phyloP scores from a whole-genome alignment of 768 basidiomycete genomes.

The Kwoniella shandongensis region DNA sequence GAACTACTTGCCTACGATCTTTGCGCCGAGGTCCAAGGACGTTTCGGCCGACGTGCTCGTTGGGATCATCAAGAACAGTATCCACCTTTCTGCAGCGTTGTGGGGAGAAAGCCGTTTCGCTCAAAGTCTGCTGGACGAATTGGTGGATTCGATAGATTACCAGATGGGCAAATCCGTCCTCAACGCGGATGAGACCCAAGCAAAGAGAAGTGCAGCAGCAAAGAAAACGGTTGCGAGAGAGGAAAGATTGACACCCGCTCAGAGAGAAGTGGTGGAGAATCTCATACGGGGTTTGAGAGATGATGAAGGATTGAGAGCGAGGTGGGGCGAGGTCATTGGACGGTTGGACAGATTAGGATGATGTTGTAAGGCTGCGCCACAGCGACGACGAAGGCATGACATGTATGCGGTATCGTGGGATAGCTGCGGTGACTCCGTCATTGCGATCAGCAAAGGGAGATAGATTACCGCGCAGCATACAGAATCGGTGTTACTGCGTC shows the following conservation, averaged over 20 bases:
- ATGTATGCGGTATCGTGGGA: too few species aligned
- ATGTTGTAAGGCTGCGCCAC: neutral
- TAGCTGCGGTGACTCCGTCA: too few species aligned
- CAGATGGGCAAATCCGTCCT: conserved; percentile 5
- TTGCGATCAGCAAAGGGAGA: too few species aligned
- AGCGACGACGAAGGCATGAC: too few species aligned
- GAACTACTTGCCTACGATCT: neutral
- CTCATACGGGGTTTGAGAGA: conserved; percentile 11
- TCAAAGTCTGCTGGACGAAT: neutral
- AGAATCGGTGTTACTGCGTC: too few species aligned
- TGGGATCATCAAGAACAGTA: neutral
- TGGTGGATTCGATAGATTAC: conserved; percentile 14
- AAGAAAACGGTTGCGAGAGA: neutral
- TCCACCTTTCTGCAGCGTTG: neutral
- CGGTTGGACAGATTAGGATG: neutral
- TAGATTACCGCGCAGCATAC: too few species aligned
- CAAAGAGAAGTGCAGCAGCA: neutral
- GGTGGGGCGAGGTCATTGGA: conserved; percentile 3
- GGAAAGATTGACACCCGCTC: neutral
- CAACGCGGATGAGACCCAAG: neutral
- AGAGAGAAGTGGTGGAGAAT: conserved; percentile 18
- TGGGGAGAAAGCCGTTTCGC: neutral
- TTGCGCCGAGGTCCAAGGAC: neutral
- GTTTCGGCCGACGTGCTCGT: neutral
- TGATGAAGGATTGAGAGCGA: conserved; percentile 18